Percentiles rank a stretch among this genome's conserved stretches.
Conservation (phyloP, 768 basidiomycete species). For the Suillus luteus region DNA sequence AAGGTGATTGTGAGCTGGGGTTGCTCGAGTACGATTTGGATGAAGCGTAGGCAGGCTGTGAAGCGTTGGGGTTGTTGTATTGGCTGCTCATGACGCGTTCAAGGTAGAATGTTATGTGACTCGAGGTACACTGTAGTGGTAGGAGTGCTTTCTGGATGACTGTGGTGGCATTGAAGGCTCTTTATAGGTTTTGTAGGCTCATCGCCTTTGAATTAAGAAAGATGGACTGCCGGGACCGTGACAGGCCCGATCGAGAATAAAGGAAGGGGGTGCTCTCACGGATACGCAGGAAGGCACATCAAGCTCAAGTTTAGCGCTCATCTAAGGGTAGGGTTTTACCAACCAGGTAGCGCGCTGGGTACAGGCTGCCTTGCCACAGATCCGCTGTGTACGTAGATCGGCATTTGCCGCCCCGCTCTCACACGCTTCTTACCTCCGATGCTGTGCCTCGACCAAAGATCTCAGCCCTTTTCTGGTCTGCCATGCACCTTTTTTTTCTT, state of each 20-base stretch:
- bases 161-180: neutral
- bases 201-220: conserved; percentile 31
- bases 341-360: conserved; percentile 1
- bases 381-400: conserved; percentile 18
- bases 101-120: neutral
- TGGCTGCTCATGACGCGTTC: conserved; percentile 30
- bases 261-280: conserved; percentile 23
- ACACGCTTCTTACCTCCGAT: conserved; percentile 5
- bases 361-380: conserved; percentile 23
- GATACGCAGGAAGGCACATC: conserved; percentile 18
- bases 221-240: conserved; percentile 28
- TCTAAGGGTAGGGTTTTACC: neutral
- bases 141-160: conserved; percentile 12
- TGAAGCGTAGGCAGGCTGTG: conserved; percentile 20
- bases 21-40: conserved; percentile 25
- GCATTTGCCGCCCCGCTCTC: conserved; percentile 10
- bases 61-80: conserved; percentile 19
- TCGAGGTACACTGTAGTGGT: no score
- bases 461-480: no score
- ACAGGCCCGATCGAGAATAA: conserved; percentile 24
- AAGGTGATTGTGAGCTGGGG: conserved; percentile 21
- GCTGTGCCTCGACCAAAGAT: neutral
- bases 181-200: conserved; percentile 31
- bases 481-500: neutral
- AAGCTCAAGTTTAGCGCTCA: conserved; percentile 16